Evolutionary conservation across 331 rosid genomes (phyloP).

Genomic region (Quercus phellos): DNA sequence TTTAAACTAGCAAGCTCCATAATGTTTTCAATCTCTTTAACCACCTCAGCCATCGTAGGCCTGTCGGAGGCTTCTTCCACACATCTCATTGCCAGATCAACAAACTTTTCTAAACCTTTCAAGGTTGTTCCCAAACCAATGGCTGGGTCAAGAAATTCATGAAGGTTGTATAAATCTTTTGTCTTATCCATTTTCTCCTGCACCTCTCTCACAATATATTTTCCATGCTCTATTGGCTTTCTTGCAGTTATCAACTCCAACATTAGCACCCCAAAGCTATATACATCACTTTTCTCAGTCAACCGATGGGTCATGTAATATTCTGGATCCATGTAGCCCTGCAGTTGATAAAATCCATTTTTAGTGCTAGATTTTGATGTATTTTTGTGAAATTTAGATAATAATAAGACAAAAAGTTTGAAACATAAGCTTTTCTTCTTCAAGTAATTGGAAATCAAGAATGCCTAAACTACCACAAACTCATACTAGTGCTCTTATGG

Average conservation of each 20-base stretch:
- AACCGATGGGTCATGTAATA: conserved; percentile 30
- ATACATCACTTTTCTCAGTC: conserved; percentile 37
- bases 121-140: conserved; percentile 7
- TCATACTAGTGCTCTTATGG: no score
- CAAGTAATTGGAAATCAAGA: no score
- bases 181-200: conserved; percentile 5
- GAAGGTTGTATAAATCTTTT: conserved; percentile 31
- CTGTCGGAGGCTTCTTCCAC: conserved; percentile 27
- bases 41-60: conserved; percentile 35
- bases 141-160: conserved; percentile 20
- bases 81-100: conserved; percentile 39
- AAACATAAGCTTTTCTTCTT: no score
- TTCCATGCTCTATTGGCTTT: conserved; percentile 27
- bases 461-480: no score
- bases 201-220: conserved; percentile 26
- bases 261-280: conserved; percentile 38
- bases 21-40: conserved; percentile 32
- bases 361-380: no score
- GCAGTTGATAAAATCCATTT: background rate
- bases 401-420: no score
- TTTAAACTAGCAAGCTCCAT: conserved; percentile 30
- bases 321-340: conserved; percentile 40
- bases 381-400: no score
- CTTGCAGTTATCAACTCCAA: conserved; percentile 36
- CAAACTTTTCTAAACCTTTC: conserved; percentile 29